phyloP scores from a whole-genome alignment of 2,329 filamentous ascomycete genomes.

The Clarireedia sp. region DNA sequence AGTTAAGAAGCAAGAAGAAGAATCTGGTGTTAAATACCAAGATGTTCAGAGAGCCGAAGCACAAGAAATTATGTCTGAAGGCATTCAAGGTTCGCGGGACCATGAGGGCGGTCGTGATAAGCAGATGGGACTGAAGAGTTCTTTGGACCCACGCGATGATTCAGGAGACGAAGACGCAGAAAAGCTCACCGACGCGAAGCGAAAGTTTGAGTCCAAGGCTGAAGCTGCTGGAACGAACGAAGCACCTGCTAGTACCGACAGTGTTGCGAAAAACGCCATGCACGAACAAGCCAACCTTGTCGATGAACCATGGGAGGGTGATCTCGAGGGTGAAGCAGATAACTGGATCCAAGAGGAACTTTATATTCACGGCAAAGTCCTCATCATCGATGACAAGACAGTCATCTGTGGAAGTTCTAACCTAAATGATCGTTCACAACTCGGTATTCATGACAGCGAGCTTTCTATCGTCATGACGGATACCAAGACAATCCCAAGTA shows the following conservation, averaged over 20 bases:
- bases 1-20: constrained; percentile 67
- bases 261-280: constrained; percentile 77
- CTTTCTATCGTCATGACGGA: constrained; percentile 87
- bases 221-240: constrained; percentile 26
- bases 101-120: constrained; percentile 36
- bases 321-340: constrained; percentile 65
- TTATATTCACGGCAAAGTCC: constrained; percentile 87
- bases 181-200: constrained; percentile 40
- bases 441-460: constrained; percentile 86
- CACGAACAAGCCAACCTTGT: constrained; percentile 53
- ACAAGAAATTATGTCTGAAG: constrained; percentile 75
- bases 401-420: constrained; percentile 85
- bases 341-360: constrained; percentile 95
- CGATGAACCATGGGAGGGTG: constrained; percentile 70
- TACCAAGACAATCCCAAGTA: constrained; percentile 58
- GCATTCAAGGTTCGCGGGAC: constrained; percentile 52
- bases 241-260: constrained; percentile 29
- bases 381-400: constrained; percentile 80
- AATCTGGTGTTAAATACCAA: constrained; percentile 76
- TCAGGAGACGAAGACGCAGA: constrained; percentile 32
- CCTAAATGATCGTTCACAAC: constrained; percentile 82
- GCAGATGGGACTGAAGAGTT: constrained; percentile 39
- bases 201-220: constrained; percentile 44
- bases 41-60: constrained; percentile 83
- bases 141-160: constrained; percentile 25